Evolutionary conservation across 2,329 filamentous ascomycete genomes (phyloP), one percentile per base, ranked within the genome.

Genomic region (Verticillium isaacii): DNA sequence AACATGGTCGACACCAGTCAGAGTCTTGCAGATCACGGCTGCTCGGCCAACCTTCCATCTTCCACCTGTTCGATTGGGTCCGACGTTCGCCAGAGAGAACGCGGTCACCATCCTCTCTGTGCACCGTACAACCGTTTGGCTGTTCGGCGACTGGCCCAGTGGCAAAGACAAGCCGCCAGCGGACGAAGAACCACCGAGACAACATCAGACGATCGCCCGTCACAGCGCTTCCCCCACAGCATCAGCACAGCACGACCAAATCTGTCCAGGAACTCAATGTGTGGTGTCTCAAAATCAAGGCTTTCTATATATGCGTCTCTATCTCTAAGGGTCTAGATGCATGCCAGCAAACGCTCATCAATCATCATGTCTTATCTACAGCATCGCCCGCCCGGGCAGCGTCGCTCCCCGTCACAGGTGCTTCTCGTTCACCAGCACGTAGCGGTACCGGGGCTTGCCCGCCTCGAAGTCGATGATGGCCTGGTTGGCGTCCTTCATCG

Each of bases 401-500:
- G 23, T 8, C 23, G 14, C 45, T 14, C 23, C 45, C 4, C 25
- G 45, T 52, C 45, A 52, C 19, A 52, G 19, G 45, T 52, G 45
- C 45, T 52, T 52, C 45, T 52, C 45, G 45, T 52, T 52, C 19
- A 52, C 45, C 45, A 81, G 67, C 3, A 81, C 78, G 68, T 80
- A 80, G 68, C 79, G 68, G 64, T 79, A 81, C 65, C 78, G 73
- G 5, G 79, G 80, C 68, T 84, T 81, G 0, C 84, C 84, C 0
- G 72, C 72, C 58, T 84, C 80, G 73, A 86, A 80, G 66, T 86
- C 84, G 34, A 85, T 69, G 34, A 87, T 72, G 1, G 77, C 77
- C 71, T 81, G 69, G 69, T 87, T 87, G 1, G 80, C 81, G 36
- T 83, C 78, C 66, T 77, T 64, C 60, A 73, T 66, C 5, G 71